A percentile compares a stretch with the other conserved stretches of the same genome.
These are phyloP conservation scores for Albugo candida DNA, from an alignment of 352 stramenopile genomes.

Conservation along the genomic window DNA sequence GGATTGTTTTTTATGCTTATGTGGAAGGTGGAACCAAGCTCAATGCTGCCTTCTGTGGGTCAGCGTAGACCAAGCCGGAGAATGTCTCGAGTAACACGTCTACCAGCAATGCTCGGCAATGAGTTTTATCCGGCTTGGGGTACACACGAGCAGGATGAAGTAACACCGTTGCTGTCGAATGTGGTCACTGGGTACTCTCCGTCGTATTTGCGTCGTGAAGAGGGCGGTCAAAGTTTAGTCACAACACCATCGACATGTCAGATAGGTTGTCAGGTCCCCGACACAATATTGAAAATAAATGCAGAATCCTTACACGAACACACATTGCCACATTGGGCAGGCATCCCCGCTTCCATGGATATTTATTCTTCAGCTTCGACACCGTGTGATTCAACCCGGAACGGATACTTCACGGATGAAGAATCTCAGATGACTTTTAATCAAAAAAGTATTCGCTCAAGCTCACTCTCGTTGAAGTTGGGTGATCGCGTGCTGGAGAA, in stretches of 20 bases:
- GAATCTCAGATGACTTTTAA: too few relatives aligned
- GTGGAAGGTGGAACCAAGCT: slow-evolving; percentile 61
- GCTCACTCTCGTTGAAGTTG: slow-evolving; percentile 37
- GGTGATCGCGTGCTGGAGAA: slow-evolving; percentile 28
- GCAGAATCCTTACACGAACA: too few relatives aligned
- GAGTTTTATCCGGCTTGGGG: not conserved
- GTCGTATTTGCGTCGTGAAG: not conserved
- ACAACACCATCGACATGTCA: too few relatives aligned
- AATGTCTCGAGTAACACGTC: not conserved
- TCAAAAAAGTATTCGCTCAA: slow-evolving; percentile 13
- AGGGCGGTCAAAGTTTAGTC: not conserved
- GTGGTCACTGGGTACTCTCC: not conserved
- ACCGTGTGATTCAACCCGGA: too few relatives aligned
- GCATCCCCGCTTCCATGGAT: too few relatives aligned
- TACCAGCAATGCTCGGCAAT: not conserved
- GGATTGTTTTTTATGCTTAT: slow-evolving; percentile 68
- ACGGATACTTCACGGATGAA: too few relatives aligned
- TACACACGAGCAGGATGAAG: not conserved
- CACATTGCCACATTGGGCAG: too few relatives aligned
- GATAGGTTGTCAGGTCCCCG: too few relatives aligned
- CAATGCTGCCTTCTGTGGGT: not conserved
- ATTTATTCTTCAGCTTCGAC: too few relatives aligned
- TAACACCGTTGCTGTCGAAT: not conserved
- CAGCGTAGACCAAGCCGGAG: not conserved
- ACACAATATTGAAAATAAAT: too few relatives aligned